phyloP scores from a whole-genome alignment of 176 grass and related monocot genomes.

The Zoysia japonica region DNA sequence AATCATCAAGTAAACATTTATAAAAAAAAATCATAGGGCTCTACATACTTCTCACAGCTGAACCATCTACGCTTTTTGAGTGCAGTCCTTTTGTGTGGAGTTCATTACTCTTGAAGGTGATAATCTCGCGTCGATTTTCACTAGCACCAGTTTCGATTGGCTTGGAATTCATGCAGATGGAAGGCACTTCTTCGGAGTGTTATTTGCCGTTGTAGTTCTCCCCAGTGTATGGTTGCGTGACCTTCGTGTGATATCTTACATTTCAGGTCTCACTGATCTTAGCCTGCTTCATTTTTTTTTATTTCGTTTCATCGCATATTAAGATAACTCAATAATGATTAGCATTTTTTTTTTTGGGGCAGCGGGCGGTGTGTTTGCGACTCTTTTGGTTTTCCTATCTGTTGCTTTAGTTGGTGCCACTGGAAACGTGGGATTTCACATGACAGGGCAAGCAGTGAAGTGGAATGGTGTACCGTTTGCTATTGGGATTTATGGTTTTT shows the following conservation, averaged over 20 bases:
- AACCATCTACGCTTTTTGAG: neutral
- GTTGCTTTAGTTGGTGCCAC: conserved; percentile 61
- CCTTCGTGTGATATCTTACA: conserved; percentile 84
- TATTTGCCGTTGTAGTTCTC: conserved; percentile 75
- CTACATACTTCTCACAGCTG: neutral
- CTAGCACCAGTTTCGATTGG: conserved; percentile 54
- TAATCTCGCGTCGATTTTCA: conserved; percentile 80
- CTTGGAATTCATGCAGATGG: conserved; percentile 70
- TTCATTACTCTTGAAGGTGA: conserved; percentile 96
- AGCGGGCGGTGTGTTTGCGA: conserved; percentile 78
- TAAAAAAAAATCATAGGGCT: neutral
- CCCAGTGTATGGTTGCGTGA: conserved; percentile 85
- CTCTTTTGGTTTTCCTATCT: conserved; percentile 72
- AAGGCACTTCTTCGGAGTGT: conserved; percentile 79
- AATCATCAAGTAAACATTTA: neutral
- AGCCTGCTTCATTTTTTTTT: neutral
- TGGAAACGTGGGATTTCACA: conserved; percentile 64
- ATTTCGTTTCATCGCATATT: neutral
- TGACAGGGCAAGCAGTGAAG: conserved; percentile 63
- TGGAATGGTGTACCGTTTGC: conserved; percentile 78
- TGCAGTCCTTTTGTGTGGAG: conserved; percentile 91
- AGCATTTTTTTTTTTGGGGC: neutral
- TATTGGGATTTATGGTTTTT: conserved; percentile 92
- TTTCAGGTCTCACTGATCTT: conserved; percentile 62
- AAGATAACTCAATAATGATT: neutral